Conservation (phyloP, 1,139 yeast species). For the Candida gigantensis region DNA sequence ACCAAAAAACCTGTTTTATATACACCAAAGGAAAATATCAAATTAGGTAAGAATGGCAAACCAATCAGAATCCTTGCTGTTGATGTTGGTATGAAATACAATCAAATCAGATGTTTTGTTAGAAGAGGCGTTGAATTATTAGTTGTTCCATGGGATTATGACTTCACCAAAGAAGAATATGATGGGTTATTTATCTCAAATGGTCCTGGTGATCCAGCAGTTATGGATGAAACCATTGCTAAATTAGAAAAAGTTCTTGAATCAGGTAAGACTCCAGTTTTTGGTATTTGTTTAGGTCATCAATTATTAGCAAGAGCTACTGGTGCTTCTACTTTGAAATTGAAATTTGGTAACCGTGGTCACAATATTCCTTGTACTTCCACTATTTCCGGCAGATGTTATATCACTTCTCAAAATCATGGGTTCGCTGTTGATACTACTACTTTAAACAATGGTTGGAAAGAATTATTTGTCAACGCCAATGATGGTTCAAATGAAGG, state of each 20-base stretch:
- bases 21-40: slow-evolving; percentile 52
- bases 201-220: slow-evolving; percentile 99
- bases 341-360: slow-evolving; percentile 99
- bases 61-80: slow-evolving; percentile 81
- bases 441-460: slow-evolving; percentile 80
- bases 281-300: slow-evolving; percentile 99
- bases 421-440: slow-evolving; percentile 93
- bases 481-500: slow-evolving; percentile 99
- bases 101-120: slow-evolving; percentile 96
- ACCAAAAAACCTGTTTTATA: slow-evolving; percentile 72
- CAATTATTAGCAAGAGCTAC: slow-evolving; percentile 94
- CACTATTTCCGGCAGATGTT: slow-evolving; percentile 90
- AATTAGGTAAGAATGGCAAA: slow-evolving; percentile 68
- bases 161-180: slow-evolving; percentile 71
- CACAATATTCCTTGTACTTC: slow-evolving; percentile 99
- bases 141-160: slow-evolving; percentile 96
- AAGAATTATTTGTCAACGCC: slow-evolving; percentile 91
- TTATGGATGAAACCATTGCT: slow-evolving; percentile 65
- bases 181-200: slow-evolving; percentile 96
- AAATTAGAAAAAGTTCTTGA: slow-evolving; percentile 58
- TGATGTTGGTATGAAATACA: slow-evolving; percentile 98
- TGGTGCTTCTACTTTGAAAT: slow-evolving; percentile 88
- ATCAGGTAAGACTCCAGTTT: slow-evolving; percentile 73
- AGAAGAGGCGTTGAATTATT: slow-evolving; percentile 93
- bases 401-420: slow-evolving; percentile 98